Base-by-base conservation (phyloP, 352 stramenopile species). In the Pythium aristosporum region DNA sequence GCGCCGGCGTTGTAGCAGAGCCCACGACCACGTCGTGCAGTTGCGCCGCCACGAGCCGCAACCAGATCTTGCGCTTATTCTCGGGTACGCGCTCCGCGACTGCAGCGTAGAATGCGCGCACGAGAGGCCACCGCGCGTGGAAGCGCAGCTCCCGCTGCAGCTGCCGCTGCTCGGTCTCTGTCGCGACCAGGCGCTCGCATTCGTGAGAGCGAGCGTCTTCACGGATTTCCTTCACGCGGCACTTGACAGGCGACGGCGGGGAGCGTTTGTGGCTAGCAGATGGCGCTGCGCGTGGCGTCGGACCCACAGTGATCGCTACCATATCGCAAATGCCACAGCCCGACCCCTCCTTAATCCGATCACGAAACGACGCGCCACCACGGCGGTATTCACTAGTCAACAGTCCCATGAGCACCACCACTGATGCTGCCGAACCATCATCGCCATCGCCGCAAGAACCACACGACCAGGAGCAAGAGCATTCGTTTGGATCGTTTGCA, bases 51-150 rank as follows among this genome's bases (percentile, higher is more conserved):
- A 73, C 23, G 9, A 57, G 43, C 18, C 55, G 62, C 30, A 69
- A 30, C 67, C 61, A 69, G 51, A 66, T 42, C 52, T 57, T 68
- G 10, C 42, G 62, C 47, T 68, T 65, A 5, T 5, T 16, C 43
- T 52, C 32, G 30, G 44, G 39, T 25, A 73, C 30, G 18, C 28
- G 37, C 48, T 84, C 70, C 30, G 69, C 74, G 8, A 79, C 58
- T 20, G 65, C 28, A 5, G 72, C 81, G 63, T 87, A 90, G 21
- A 90, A 68, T 13, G 50, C 49, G 1, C 81, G 79, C n/a, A 88
- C 37, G 4, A 72, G 61, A 5, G 71, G 55, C 81, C 81, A 88
- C 39, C 77, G 65, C 36, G 52, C 65, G 48, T 77, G 77, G 69
- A 74, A 87, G 0, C 68, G 65, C 23, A 81, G 62, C 11, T 25